Percentiles rank a stretch among this genome's conserved stretches.
Evolutionary conservation across 1,284 basidiomycete species (phyloP).

Genomic region (Inonotus hispidus): DNA sequence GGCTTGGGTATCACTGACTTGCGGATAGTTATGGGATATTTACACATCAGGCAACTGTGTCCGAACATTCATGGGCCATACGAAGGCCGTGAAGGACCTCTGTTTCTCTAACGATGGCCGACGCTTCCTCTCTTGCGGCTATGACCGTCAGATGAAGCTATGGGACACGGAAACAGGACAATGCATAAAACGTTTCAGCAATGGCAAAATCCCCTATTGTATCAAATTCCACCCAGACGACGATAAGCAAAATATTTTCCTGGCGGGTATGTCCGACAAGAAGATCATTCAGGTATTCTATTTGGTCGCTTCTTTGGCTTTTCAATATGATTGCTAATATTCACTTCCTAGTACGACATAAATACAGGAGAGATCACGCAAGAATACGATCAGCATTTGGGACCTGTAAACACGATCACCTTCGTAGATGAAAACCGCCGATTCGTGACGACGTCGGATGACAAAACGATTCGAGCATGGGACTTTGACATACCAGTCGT

Average conservation of each 20-base stretch:
- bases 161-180: constrained; percentile 99
- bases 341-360: constrained; percentile 76
- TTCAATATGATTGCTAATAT: background rate
- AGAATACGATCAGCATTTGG: constrained; percentile 98
- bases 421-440: constrained; percentile 96
- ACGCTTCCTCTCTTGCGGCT: constrained; percentile 88
- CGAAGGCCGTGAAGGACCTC: constrained; percentile 94
- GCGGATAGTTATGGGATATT: constrained; percentile 87
- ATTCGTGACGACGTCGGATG: constrained; percentile 98
- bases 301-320: constrained; percentile 22
- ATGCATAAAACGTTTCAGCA: constrained; percentile 92
- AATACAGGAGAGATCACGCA: constrained; percentile 91
- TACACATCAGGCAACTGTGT: constrained; percentile 96
- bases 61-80: constrained; percentile 96
- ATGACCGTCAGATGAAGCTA: constrained; percentile 95
- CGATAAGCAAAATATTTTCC: constrained; percentile 94
- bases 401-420: constrained; percentile 97
- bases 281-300: constrained; percentile 87
- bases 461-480: constrained; percentile 99
- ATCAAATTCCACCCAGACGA: constrained; percentile 93
- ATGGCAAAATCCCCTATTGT: constrained; percentile 95
- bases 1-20: constrained; percentile 7
- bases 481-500: constrained; percentile 98
- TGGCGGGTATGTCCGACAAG: constrained; percentile 99
- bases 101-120: constrained; percentile 91